phyloP scores from a whole-genome alignment of 139 green algal species.

The Chlorella ohadii region DNA sequence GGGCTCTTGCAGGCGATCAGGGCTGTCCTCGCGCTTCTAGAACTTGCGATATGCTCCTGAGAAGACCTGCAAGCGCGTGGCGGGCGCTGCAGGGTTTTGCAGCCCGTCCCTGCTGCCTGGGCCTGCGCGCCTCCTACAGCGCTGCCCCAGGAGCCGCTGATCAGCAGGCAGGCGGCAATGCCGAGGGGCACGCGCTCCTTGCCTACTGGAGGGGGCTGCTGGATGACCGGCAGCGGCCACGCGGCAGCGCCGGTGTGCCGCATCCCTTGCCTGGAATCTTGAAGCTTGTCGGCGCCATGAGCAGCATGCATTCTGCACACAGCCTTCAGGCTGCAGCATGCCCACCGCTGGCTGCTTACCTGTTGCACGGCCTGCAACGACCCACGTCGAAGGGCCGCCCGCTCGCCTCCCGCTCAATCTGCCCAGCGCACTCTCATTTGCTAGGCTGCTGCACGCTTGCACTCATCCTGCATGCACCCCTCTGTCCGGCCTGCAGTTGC shows the following conservation, averaged over 20 bases:
- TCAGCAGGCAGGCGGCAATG: not conserved
- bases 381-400: too few relatives aligned
- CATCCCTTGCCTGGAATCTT: too few relatives aligned
- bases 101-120: not conserved
- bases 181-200: not conserved
- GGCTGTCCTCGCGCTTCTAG: too few relatives aligned
- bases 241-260: not conserved
- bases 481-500: too few relatives aligned
- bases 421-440: too few relatives aligned
- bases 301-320: not conserved
- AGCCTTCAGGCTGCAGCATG: not conserved
- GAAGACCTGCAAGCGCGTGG: too few relatives aligned
- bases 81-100: not conserved
- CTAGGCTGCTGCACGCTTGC: too few relatives aligned
- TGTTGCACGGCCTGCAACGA: too few relatives aligned
- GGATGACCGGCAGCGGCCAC: not conserved
- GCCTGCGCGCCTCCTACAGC: not conserved
- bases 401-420: too few relatives aligned
- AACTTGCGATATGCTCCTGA: not conserved
- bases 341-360: not conserved
- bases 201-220: constrained; percentile 7
- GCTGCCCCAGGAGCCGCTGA: not conserved
- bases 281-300: too few relatives aligned
- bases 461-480: too few relatives aligned
- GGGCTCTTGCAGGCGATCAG: too few relatives aligned